A percentile compares a stretch with the other conserved stretches of the same genome.
Evolutionary conservation across 2,329 filamentous ascomycete genomes (phyloP).

Genomic region (Sporothrix pseudoabietina): DNA sequence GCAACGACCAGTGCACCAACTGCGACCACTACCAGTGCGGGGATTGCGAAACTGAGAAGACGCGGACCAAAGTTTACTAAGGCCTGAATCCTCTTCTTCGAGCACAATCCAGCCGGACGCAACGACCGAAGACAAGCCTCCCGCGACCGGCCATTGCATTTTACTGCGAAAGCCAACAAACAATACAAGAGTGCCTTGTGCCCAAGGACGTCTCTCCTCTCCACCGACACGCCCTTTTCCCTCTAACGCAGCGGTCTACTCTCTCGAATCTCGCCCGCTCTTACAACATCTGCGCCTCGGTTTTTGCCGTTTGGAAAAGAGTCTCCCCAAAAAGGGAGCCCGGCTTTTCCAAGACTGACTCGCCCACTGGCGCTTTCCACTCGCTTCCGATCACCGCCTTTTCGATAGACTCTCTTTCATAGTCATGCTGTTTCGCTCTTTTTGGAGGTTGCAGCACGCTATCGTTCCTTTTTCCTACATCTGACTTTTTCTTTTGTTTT

Average conservation of each 20-base stretch:
- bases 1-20: background rate
- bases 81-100: background rate
- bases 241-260: background rate
- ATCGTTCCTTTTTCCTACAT: background rate
- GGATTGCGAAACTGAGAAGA: background rate
- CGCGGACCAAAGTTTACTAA: background rate
- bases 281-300: background rate
- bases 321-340: no score
- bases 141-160: background rate
- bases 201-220: background rate
- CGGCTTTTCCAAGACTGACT: background rate
- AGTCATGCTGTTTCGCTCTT: background rate
- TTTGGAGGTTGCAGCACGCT: background rate
- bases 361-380: background rate
- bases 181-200: background rate
- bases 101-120: background rate
- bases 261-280: constrained; percentile 2
- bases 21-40: background rate
- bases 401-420: background rate
- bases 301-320: background rate
- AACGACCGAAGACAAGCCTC: background rate
- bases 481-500: no score
- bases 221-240: background rate
- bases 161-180: background rate
- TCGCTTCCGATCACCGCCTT: background rate